A percentile compares a stretch with the other conserved stretches of the same genome.
These are phyloP conservation scores for Gymnopus androsaceus DNA, from an alignment of 1,284 basidiomycete genomes.

Conservation along the genomic window DNA sequence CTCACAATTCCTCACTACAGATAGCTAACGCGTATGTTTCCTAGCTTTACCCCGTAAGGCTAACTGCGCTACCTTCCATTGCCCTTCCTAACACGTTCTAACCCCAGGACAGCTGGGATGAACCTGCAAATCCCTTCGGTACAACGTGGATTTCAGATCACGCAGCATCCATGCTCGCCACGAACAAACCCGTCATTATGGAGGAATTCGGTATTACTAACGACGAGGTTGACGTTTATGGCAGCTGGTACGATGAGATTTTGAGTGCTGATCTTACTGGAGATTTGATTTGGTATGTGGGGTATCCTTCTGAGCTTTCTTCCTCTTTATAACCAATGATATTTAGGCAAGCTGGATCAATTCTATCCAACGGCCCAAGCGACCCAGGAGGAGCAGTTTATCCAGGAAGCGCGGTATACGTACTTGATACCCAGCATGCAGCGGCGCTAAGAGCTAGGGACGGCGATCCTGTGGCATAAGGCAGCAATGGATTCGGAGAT, in stretches of 20 bases:
- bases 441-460: constrained; percentile 12
- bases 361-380: constrained; percentile 41
- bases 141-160: constrained; percentile 60
- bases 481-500: no score
- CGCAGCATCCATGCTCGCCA: constrained; percentile 47
- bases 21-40: no score
- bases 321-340: not conserved
- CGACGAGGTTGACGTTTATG: constrained; percentile 49
- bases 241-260: constrained; percentile 53
- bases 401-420: constrained; percentile 35
- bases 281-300: constrained; percentile 56
- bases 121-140: constrained; percentile 48
- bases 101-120: constrained; percentile 45
- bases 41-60: not conserved
- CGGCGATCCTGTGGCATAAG: no score
- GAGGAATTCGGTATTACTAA: constrained; percentile 55
- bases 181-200: constrained; percentile 58
- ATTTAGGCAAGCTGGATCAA: constrained; percentile 44
- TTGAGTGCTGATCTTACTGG: constrained; percentile 56
- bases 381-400: constrained; percentile 45
- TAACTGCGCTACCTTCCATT: no score
- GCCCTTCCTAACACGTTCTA: no score
- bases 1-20: no score
- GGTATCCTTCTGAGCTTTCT: not conserved
- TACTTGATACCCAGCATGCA: constrained; percentile 11